phyloP scores from a whole-genome alignment of 2,329 filamentous ascomycete species.

The Calcarisporium arbuscula region DNA sequence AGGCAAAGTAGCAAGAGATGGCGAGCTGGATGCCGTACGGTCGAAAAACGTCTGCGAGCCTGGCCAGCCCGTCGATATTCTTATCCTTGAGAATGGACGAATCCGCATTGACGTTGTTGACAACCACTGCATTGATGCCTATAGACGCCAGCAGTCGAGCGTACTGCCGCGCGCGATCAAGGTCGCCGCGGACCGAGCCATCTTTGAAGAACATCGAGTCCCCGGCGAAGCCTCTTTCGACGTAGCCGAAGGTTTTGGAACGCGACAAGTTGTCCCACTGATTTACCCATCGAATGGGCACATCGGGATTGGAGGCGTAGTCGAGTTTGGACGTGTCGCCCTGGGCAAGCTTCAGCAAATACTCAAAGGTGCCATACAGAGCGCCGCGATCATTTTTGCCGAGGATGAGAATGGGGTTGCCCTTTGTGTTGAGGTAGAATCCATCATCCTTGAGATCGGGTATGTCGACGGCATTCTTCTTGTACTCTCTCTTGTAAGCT shows the following conservation, averaged over 20 bases:
- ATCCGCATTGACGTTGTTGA: constrained; percentile 71
- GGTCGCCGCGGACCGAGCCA: constrained; percentile 46
- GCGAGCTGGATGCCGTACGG: constrained; percentile 62
- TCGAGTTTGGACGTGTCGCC: constrained; percentile 43
- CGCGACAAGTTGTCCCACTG: constrained; percentile 67
- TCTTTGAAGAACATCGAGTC: constrained; percentile 62
- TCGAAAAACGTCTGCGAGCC: constrained; percentile 58
- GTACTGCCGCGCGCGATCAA: constrained; percentile 55
- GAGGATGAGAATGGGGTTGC: constrained; percentile 46
- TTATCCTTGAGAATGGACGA: constrained; percentile 44
- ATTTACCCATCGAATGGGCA: constrained; percentile 62
- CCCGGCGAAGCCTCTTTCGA: constrained; percentile 64
- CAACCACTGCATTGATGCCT: constrained; percentile 57
- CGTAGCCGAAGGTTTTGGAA: constrained; percentile 36
- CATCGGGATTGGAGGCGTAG: constrained; percentile 49
- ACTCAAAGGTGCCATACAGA: constrained; percentile 64
- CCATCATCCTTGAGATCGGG: constrained; percentile 48
- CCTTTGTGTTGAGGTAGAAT: constrained; percentile 50
- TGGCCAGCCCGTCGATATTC: constrained; percentile 55
- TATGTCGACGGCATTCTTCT: constrained; percentile 20
- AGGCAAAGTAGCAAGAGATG: constrained; percentile 62
- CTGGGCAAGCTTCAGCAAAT: constrained; percentile 58
- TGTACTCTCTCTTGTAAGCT: constrained; percentile 29
- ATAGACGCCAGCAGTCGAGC: constrained; percentile 62
- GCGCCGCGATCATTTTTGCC: constrained; percentile 61